Evolutionary conservation across 1,139 yeast species (phyloP).

Genomic region (Zygosaccharomyces sapae): DNA sequence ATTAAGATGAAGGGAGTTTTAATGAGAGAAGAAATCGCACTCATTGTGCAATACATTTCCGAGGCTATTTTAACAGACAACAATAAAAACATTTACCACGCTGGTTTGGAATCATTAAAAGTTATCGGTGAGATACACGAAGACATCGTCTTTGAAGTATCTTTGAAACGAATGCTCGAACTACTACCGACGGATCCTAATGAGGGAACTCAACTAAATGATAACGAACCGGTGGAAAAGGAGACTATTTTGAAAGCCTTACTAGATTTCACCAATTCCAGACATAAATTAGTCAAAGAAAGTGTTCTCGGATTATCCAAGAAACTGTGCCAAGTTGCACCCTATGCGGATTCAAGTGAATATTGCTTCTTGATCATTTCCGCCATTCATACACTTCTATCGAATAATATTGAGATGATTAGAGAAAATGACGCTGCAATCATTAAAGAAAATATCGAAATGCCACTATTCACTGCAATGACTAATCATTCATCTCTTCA

Average conservation of each 20-base stretch:
- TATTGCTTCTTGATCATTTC: conserved; percentile 33
- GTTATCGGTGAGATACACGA: conserved; percentile 42
- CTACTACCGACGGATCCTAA: conserved; percentile 44
- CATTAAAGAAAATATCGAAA: conserved; percentile 24
- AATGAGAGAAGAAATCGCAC: conserved; percentile 50
- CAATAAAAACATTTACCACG: conserved; percentile 41
- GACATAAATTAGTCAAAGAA: conserved; percentile 31
- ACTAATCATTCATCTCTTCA: conserved; percentile 15
- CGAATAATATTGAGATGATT: conserved; percentile 24
- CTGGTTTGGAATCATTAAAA: conserved; percentile 52
- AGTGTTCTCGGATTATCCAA: conserved; percentile 27
- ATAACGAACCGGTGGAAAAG: conserved; percentile 27
- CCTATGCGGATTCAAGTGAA: conserved; percentile 17
- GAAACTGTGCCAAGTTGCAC: conserved; percentile 20
- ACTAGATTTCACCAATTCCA: conserved; percentile 36
- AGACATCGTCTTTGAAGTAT: conserved; percentile 49
- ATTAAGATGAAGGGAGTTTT: conserved; percentile 47
- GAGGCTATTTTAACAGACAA: conserved; percentile 53
- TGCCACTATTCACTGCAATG: conserved; percentile 19
- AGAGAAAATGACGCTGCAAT: conserved; percentile 16
- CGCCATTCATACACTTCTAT: conserved; percentile 30
- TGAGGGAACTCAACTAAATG: conserved; percentile 25
- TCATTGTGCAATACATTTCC: conserved; percentile 63
- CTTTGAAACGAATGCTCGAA: conserved; percentile 58
- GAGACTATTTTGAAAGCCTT: conserved; percentile 45